Evolutionary conservation across 163 green algal genomes (phyloP), one percentile per base, ranked within the genome.

Genomic region (Prototheca cutis): DNA sequence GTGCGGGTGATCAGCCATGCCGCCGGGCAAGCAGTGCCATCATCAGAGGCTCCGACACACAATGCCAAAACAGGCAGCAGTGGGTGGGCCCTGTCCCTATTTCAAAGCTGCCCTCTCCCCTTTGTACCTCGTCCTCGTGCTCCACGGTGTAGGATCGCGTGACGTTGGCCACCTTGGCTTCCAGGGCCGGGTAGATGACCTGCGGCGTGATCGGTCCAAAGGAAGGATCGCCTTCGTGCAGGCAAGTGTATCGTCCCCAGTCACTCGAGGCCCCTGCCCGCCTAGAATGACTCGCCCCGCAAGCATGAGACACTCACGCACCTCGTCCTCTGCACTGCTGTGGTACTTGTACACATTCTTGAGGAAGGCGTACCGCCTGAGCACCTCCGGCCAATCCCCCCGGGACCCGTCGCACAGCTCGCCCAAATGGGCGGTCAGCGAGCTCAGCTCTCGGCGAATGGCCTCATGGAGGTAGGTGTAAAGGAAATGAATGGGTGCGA

Each of bases 321-420:
- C 88, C 84, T 96, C 88, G 45, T 96, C 89, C 58, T 96, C 89
- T 6, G 92, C 85, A 52, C 73, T 86, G 72, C 80, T 91, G 68
- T 96, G 89, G 57, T 94, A 95, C 61, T 86, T 90, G 75, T 95
- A 93, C 2, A 95, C 72, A 52, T 91, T 75, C 62, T 87, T 83
- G 53, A 96, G 56, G 67, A 95, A 94, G n/a, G 59, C 65, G 58
- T 89, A 94, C 29, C 51, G 51, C 28, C 29, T 13, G 29, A 25
- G 51, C 28, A 57, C 4, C 25, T 28, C 28, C 28, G 25, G 10
- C 51, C 48, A 55, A 8, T 18, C 24, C n/a, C 8, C 6, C 8
- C 24, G 17, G 6, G 48, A 36, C 3, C 23, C 48, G 17, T 55
- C 48, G 8, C 31, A 34, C 34, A 70, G 48, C 0, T 17, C 61